These are phyloP conservation scores for Diatrype stigma DNA, from an alignment of 2,329 filamentous ascomycete species.

Conservation along the genomic window DNA sequence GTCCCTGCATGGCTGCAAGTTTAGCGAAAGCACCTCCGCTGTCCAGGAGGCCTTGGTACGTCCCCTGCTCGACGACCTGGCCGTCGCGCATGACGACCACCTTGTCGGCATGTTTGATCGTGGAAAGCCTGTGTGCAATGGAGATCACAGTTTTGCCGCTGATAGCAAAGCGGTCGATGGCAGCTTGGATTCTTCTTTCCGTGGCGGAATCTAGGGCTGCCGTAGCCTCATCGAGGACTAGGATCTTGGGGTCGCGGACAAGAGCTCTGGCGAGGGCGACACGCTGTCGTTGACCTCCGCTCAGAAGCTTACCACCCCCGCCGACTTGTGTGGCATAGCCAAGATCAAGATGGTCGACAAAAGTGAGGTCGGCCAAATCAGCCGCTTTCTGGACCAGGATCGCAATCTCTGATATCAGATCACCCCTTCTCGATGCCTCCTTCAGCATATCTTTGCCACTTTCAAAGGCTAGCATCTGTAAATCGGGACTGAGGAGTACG, in stretches of 20 bases:
- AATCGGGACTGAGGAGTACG: constrained; percentile 36
- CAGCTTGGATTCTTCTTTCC: constrained; percentile 50
- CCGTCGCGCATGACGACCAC: constrained; percentile 60
- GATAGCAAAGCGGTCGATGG: constrained; percentile 38
- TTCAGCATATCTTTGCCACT: constrained; percentile 21
- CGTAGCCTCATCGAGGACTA: constrained; percentile 60
- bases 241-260: constrained; percentile 51
- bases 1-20: constrained; percentile 32
- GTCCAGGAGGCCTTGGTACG: constrained; percentile 46
- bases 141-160: constrained; percentile 52
- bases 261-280: constrained; percentile 56
- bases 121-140: constrained; percentile 57
- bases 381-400: constrained; percentile 43
- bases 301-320: constrained; percentile 48
- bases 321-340: constrained; percentile 53
- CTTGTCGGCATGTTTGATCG: constrained; percentile 55
- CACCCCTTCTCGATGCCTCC: constrained; percentile 12
- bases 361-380: constrained; percentile 47
- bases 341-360: constrained; percentile 49
- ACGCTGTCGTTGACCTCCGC: constrained; percentile 58
- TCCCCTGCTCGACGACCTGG: constrained; percentile 54
- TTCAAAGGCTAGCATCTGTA: constrained; percentile 39
- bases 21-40: constrained; percentile 42
- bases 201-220: constrained; percentile 56
- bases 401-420: constrained; percentile 38